Conservation (phyloP, 352 stramenopile genomes). For the Globisporangium sylvaticum region DNA sequence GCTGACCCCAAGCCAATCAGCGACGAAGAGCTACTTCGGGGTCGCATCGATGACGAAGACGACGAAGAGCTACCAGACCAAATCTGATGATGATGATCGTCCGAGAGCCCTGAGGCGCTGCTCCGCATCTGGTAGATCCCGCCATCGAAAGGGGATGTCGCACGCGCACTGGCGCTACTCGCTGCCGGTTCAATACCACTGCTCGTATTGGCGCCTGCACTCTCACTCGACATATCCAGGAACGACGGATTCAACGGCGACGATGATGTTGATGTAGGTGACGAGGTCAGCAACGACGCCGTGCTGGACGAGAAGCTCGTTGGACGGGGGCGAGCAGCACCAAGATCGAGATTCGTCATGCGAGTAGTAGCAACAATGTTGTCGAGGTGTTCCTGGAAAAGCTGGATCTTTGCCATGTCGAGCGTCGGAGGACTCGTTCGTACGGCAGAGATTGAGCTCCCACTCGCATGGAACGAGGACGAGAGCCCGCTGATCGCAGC, state of each 20-base stretch:
- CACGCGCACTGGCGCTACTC: slow-evolving; percentile 4
- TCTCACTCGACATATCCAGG: slow-evolving; percentile 25
- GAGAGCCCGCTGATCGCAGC: slow-evolving; percentile 38
- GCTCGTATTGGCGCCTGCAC: background rate
- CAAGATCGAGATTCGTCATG: slow-evolving; percentile 2
- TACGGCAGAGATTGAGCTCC: slow-evolving; percentile 34
- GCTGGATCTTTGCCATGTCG: slow-evolving; percentile 59
- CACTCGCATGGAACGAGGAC: slow-evolving; percentile 26
- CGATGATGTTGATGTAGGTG: slow-evolving; percentile 60
- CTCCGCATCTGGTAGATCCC: slow-evolving; percentile 8
- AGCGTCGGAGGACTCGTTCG: slow-evolving; percentile 49
- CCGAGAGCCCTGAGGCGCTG: background rate
- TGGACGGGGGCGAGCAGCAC: background rate
- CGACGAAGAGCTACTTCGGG: slow-evolving; percentile 42
- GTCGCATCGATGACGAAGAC: slow-evolving; percentile 9
- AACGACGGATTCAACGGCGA: slow-evolving; percentile 56
- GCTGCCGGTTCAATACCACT: slow-evolving; percentile 2
- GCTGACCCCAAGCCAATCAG: slow-evolving; percentile 19
- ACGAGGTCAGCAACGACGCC: slow-evolving; percentile 52
- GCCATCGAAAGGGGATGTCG: slow-evolving; percentile 24
- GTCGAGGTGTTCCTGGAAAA: slow-evolving; percentile 53
- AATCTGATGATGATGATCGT: background rate
- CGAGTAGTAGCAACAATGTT: background rate
- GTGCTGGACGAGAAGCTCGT: slow-evolving; percentile 68
- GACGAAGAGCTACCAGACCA: background rate